Evolutionary conservation across 129 eudicot genomes (phyloP).

Genomic region (Helianthus annuus): HanXRQr2.0-SUNRISE NC_035448.2:173627101-173627600

Average conservation of each 20-base stretch:
- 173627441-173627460: slow-evolving; percentile 17
- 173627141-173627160: too few relatives aligned
- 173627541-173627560: slow-evolving; percentile 54
- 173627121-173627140: too few relatives aligned
- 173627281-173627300: slow-evolving; percentile 98
- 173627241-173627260: neutral
- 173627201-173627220: neutral
- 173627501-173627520: slow-evolving; percentile 38
- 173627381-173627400: slow-evolving; percentile 29
- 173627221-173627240: neutral
- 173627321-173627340: slow-evolving; percentile 81
- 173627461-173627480: slow-evolving; percentile 25
- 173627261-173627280: slow-evolving; percentile 32
- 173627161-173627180: too few relatives aligned
- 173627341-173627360: slow-evolving; percentile 94
- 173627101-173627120: too few relatives aligned
- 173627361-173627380: slow-evolving; percentile 43
- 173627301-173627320: slow-evolving; percentile 40
- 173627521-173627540: slow-evolving; percentile 61
- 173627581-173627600: slow-evolving; percentile 35
- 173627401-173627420: slow-evolving; percentile 22
- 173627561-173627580: slow-evolving; percentile 33
- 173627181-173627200: neutral
- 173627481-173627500: slow-evolving; percentile 57
- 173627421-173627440: slow-evolving; percentile 1